Evolutionary conservation across 257 asterid species (phyloP).

Genomic region (Solanum virginianum): DNA sequence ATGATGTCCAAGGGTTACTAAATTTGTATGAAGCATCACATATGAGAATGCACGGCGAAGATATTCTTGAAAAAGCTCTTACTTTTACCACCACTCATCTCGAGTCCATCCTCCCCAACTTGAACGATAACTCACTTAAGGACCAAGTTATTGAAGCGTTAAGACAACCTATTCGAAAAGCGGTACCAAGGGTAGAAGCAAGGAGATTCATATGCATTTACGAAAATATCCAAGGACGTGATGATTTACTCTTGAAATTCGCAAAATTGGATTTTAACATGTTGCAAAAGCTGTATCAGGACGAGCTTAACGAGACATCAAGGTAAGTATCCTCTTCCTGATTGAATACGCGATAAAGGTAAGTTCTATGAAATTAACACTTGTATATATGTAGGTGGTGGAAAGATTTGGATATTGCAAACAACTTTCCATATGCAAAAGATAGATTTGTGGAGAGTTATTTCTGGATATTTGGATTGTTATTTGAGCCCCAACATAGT

Average conservation of each 20-base stretch:
- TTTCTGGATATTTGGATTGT: constrained; percentile 12
- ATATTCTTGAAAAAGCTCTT: constrained; percentile 14
- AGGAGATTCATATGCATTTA: constrained; percentile 8
- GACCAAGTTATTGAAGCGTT: constrained; percentile 5
- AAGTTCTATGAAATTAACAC: not conserved
- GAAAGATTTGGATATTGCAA: constrained; percentile 11
- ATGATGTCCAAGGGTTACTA: constrained; percentile 6
- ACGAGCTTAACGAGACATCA: not conserved
- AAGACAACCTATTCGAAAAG: constrained; percentile 2
- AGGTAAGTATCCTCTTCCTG: not conserved
- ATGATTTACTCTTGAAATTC: not conserved
- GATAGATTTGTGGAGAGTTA: constrained; percentile 26
- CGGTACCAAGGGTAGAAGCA: constrained; percentile 9
- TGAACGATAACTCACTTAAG: not conserved
- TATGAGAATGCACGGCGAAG: not conserved
- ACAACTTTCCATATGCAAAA: constrained; percentile 9
- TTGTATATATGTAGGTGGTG: constrained; percentile 14
- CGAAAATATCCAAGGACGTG: not conserved
- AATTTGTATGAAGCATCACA: constrained; percentile 23
- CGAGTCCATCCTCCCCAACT: not conserved
- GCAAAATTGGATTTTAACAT: constrained; percentile 18
- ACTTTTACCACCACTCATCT: constrained; percentile 2
- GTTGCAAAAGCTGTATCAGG: constrained; percentile 6
- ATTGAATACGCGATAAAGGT: not conserved
- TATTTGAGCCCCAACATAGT: constrained; percentile 15